A percentile compares a stretch with the other conserved stretches of the same genome.
phyloP scores from a whole-genome alignment of 768 basidiomycete species.

The Nidularia pulvinata region DNA sequence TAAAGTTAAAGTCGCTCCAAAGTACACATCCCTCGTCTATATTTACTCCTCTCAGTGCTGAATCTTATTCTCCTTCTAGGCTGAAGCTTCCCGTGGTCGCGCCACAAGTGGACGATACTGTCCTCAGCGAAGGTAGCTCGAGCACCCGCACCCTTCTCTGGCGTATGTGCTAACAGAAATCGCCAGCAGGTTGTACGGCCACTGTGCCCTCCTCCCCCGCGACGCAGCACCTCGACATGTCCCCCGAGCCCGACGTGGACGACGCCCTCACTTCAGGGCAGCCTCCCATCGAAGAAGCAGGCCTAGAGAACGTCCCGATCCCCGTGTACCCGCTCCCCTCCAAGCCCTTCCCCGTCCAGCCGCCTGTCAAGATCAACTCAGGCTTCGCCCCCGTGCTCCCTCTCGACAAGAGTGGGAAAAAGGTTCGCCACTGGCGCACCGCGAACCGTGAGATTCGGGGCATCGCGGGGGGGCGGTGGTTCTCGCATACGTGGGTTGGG shows the following conservation, averaged over 20 bases:
- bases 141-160: background rate
- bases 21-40: slow-evolving; percentile 2
- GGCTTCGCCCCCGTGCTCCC: slow-evolving; percentile 70
- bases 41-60: background rate
- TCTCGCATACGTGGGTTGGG: slow-evolving; percentile 80
- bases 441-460: slow-evolving; percentile 80
- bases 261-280: slow-evolving; percentile 27
- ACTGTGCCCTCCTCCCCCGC: slow-evolving; percentile 77
- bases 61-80: background rate
- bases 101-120: slow-evolving; percentile 44
- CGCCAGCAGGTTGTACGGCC: slow-evolving; percentile 51
- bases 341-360: slow-evolving; percentile 84
- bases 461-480: slow-evolving; percentile 85
- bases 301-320: slow-evolving; percentile 58
- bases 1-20: slow-evolving; percentile 2
- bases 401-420: slow-evolving; percentile 62
- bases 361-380: slow-evolving; percentile 71
- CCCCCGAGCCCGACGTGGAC: slow-evolving; percentile 49
- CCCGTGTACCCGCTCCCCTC: slow-evolving; percentile 79
- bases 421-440: slow-evolving; percentile 71
- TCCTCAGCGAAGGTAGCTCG: slow-evolving; percentile 61
- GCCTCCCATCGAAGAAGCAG: slow-evolving; percentile 38
- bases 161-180: slow-evolving; percentile 1
- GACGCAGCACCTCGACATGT: slow-evolving; percentile 43
- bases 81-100: background rate